These are phyloP conservation scores for Orychophragmus violaceus DNA, from an alignment of 345 rosid genomes.

Conservation along the genomic window DNA sequence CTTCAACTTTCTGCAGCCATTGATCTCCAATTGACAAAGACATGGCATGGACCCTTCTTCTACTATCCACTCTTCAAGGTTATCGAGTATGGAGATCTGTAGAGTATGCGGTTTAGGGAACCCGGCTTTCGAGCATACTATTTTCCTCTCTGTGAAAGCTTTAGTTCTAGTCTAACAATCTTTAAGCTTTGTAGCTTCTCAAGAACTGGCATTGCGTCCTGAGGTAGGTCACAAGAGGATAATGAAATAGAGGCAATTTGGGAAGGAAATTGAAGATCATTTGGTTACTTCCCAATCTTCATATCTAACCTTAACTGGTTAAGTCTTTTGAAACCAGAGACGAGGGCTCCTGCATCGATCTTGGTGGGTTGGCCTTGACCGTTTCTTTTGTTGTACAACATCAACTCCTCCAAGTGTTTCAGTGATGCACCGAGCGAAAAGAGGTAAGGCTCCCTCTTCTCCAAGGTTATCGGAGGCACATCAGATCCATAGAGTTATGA, in stretches of 20 bases:
- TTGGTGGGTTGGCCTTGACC: not conserved
- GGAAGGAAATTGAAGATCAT: slow-evolving; percentile 27
- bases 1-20: slow-evolving; percentile 21
- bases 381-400: slow-evolving; percentile 13
- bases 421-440: not conserved
- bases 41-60: slow-evolving; percentile 12
- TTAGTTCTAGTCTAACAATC: slow-evolving; percentile 23
- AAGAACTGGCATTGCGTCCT: slow-evolving; percentile 42
- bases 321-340: slow-evolving; percentile 9
- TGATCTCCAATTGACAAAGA: slow-evolving; percentile 7
- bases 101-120: slow-evolving; percentile 14
- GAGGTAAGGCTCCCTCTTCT: not conserved
- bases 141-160: slow-evolving; percentile 29
- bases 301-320: slow-evolving; percentile 24
- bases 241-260: slow-evolving; percentile 34
- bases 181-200: slow-evolving; percentile 37
- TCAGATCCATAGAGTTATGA: slow-evolving; percentile 12
- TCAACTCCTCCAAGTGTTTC: slow-evolving; percentile 13
- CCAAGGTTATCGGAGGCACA: not conserved
- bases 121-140: slow-evolving; percentile 21
- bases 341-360: slow-evolving; percentile 14
- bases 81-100: not conserved
- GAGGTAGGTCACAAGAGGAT: slow-evolving; percentile 23
- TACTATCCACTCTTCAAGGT: slow-evolving; percentile 21
- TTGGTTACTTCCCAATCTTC: slow-evolving; percentile 25